phyloP scores from a whole-genome alignment of 208 protist species.

The Acanthamoeba culbertsoni region DNA sequence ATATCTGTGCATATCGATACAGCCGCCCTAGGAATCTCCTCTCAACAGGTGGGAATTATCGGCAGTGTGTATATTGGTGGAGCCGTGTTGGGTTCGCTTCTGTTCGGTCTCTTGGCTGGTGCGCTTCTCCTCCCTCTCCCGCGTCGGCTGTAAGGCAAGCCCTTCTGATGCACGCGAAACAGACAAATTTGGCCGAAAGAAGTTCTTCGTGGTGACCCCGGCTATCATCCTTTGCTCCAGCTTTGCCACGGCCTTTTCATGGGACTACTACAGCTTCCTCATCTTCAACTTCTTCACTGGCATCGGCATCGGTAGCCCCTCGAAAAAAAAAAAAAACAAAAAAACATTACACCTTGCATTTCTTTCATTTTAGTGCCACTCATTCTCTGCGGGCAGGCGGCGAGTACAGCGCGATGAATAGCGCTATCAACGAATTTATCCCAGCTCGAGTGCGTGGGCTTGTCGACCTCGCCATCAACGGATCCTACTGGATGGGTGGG shows the following conservation, averaged over 20 bases:
- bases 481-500: slow-evolving; percentile 18
- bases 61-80: slow-evolving; percentile 3
- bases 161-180: background rate
- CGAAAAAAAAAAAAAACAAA: too few species aligned
- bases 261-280: slow-evolving; percentile 40
- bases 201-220: slow-evolving; percentile 40
- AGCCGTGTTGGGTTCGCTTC: background rate
- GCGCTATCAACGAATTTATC: slow-evolving; percentile 62
- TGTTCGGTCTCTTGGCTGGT: slow-evolving; percentile 4
- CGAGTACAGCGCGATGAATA: slow-evolving; percentile 62
- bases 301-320: background rate
- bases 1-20: background rate
- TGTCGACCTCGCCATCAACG: slow-evolving; percentile 43
- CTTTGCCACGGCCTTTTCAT: slow-evolving; percentile 46
- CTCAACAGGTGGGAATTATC: slow-evolving; percentile 18
- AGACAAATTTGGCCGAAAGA: slow-evolving; percentile 44
- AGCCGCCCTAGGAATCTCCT: slow-evolving; percentile 4
- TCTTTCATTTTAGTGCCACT: too few species aligned
- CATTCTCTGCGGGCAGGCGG: background rate
- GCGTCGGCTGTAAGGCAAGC: background rate
- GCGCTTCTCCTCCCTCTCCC: background rate
- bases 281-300: slow-evolving; percentile 21
- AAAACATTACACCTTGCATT: too few species aligned
- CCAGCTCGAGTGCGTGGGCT: slow-evolving; percentile 27
- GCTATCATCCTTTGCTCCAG: slow-evolving; percentile 11